These are phyloP conservation scores for Fraxinus paxiana DNA, from an alignment of 305 asterid species.

Conservation along the genomic window DNA sequence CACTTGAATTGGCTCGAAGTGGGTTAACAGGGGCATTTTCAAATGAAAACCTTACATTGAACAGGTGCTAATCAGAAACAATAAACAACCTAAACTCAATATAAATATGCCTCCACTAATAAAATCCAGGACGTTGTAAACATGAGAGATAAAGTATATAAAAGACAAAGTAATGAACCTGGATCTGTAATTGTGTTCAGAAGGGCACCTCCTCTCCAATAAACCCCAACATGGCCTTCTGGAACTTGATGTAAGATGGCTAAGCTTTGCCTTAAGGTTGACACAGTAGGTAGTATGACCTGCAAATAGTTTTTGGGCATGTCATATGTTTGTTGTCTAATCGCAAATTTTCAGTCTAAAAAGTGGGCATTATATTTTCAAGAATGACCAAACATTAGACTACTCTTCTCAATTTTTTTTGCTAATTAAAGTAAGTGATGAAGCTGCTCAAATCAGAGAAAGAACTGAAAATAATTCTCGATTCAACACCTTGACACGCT, in stretches of 20 bases:
- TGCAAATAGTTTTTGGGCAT: slow-evolving; percentile 34
- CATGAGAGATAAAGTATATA: background rate
- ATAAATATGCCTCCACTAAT: background rate
- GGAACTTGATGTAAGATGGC: slow-evolving; percentile 92
- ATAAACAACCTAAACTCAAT: slow-evolving; percentile 13
- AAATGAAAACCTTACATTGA: slow-evolving; percentile 64
- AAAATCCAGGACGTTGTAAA: slow-evolving; percentile 6
- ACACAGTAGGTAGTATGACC: slow-evolving; percentile 50
- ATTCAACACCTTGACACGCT: background rate
- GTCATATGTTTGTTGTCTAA: slow-evolving; percentile 11
- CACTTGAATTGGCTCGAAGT: slow-evolving; percentile 95
- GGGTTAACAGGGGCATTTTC: slow-evolving; percentile 81
- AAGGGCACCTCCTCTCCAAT: slow-evolving; percentile 99
- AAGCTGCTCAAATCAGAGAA: slow-evolving; percentile 7
- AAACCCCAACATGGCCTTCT: slow-evolving; percentile 97
- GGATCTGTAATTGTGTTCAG: slow-evolving; percentile 63
- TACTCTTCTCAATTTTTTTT: slow-evolving; percentile 4
- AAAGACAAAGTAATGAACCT: slow-evolving; percentile 40
- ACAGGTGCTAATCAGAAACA: slow-evolving; percentile 10
- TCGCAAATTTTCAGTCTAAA: slow-evolving; percentile 3
- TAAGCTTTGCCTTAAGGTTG: slow-evolving; percentile 43
- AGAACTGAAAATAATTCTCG: background rate
- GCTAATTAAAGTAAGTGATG: background rate
- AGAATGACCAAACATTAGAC: background rate
- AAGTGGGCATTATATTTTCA: background rate